Evolutionary conservation across 1,284 basidiomycete genomes (phyloP), one percentile per base, ranked within the genome.

Genomic region (Puccinia coronata): DNA sequence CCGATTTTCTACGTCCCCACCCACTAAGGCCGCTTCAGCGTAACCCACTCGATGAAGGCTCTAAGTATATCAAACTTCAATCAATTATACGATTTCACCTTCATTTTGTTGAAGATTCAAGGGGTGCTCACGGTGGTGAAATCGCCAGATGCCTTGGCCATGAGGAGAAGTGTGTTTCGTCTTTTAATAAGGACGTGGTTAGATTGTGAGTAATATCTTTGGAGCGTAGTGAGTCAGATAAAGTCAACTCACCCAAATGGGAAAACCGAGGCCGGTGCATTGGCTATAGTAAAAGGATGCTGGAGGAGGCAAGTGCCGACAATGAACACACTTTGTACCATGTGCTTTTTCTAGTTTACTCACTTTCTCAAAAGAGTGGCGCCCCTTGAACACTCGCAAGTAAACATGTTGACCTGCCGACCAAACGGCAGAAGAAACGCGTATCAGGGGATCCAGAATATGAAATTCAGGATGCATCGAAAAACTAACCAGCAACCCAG

Each of bases 391-490:
- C 1, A 80, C 78, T n/a, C 78, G 53, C 12, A 80, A 41, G 57
- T 72, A 80, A 25, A 80, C 78, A 65, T 80, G 78, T 28, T 80
- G 78, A 12, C 78, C 77, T n/a, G n/a, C n/a, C n/a, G n/a, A n/a
- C n/a, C n/a, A n/a, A n/a, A n/a, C n/a, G n/a, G n/a, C n/a, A n/a
- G n/a, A n/a, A n/a, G n/a, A n/a, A n/a, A n/a, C n/a, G n/a, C n/a
- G n/a, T n/a, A n/a, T n/a, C n/a, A n/a, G n/a, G n/a, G n/a, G n/a
- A n/a, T n/a, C n/a, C n/a, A n/a, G n/a, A n/a, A n/a, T n/a, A n/a
- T n/a, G n/a, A n/a, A n/a, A n/a, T n/a, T n/a, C n/a, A n/a, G n/a
- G n/a, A n/a, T n/a, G n/a, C n/a, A n/a, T n/a, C n/a, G n/a, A n/a
- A n/a, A n/a, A n/a, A n/a, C n/a, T n/a, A n/a, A n/a, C n/a, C n/a